A percentile compares a stretch with the other conserved stretches of the same genome.
Conservation (phyloP, 1,284 basidiomycete species). For the Heterobasidion irregulare region DNA sequence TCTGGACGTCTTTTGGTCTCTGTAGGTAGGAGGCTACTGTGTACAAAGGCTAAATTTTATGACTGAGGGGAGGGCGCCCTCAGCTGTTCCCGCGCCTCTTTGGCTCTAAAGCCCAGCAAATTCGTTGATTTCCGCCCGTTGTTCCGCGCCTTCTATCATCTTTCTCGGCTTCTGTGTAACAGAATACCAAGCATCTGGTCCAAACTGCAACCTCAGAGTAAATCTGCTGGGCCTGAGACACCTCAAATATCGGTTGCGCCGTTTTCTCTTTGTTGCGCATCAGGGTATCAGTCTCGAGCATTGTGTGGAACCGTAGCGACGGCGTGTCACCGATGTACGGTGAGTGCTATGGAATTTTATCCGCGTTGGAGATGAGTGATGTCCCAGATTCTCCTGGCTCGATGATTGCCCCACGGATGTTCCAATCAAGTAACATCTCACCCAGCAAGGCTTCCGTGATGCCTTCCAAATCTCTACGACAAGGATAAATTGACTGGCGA, state of each 20-base stretch:
- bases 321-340: conserved; percentile 13
- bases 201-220: conserved; percentile 26
- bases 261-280: conserved; percentile 13
- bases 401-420: conserved; percentile 25
- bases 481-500: neutral
- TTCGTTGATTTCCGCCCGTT: conserved; percentile 22
- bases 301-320: conserved; percentile 2
- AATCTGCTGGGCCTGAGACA: conserved; percentile 15
- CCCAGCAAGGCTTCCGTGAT: conserved; percentile 20
- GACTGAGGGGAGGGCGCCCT: neutral
- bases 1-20: neutral
- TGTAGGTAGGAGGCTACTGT: too few species aligned
- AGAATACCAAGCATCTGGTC: conserved; percentile 21
- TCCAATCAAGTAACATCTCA: conserved; percentile 20
- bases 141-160: conserved; percentile 19
- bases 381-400: conserved; percentile 27
- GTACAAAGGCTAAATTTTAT: neutral
- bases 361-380: conserved; percentile 15
- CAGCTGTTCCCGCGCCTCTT: neutral
- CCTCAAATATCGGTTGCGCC: conserved; percentile 13
- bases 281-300: neutral
- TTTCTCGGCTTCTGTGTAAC: conserved; percentile 19
- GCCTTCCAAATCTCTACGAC: conserved; percentile 24
- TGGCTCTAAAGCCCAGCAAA: conserved; percentile 10
- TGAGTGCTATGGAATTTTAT: conserved; percentile 9